Base-by-base conservation (phyloP, 805 yeast species). In the Ogataea populi-albae region DNA sequence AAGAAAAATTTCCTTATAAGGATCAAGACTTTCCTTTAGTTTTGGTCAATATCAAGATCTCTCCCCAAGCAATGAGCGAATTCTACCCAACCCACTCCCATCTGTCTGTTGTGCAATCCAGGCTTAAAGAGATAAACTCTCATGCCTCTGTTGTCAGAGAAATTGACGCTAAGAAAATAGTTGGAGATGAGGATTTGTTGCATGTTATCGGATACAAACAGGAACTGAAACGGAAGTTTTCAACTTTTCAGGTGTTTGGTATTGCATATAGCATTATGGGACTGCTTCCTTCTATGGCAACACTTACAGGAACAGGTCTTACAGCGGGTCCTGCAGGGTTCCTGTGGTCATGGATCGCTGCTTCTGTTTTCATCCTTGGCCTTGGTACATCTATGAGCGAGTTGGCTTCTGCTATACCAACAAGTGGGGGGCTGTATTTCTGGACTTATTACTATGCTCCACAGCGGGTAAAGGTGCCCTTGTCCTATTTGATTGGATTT, bases 201-300 rank as follows among this genome's bases (percentile, higher is more conserved):
- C 71, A 68, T 9, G 75, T 75, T 41, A 73, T 81, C 37, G 88
- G 88, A 6, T 81, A 81, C 55, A 77, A 77, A 50, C 81, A 78
- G 50, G 87, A 81, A 50, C 61, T 81, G 33, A 65, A 65, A 31
- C 70, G 88, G 54, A 68, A 68, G 26, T 81, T 77, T 50, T 65
- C 79, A 1, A 72, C 81, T 1, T 37, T 76, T 20, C 82, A 78
- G 54, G 78, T 79, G n/a, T 81, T 81, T 52, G 85, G 84, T 37
- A 74, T 80, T 38, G 82, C 86, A 4, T 80, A 78, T 49, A 70
- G 79, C 8, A 79, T 81, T 53, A 80, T 81, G 86, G 83, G 86
- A 8, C 57, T 81, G 32, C 61, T 80, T 28, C 84, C 84, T 1
- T 72, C 80, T 10, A 74, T 79, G 30, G 73, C 83, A 0, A 71